These are phyloP conservation scores for Metschnikowia vanudenii DNA, from an alignment of 805 yeast species.

Conservation along the genomic window DNA sequence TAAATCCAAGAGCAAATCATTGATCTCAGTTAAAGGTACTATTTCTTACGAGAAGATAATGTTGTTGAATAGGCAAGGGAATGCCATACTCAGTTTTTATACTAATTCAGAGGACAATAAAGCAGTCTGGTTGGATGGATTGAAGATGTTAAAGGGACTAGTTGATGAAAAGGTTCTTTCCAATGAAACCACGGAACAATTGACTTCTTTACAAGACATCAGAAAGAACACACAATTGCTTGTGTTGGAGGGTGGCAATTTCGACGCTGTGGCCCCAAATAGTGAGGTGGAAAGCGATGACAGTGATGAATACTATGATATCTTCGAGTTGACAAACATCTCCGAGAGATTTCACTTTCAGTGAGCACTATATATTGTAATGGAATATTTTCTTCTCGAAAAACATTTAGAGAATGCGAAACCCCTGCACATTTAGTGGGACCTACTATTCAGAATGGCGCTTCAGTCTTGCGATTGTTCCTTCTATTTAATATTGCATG, in stretches of 20 bases:
- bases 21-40: constrained; percentile 57
- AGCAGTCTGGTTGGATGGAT: constrained; percentile 77
- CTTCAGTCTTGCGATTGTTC: too few species aligned
- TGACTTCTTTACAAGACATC: constrained; percentile 33
- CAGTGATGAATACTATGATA: constrained; percentile 30
- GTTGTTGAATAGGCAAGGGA: constrained; percentile 42
- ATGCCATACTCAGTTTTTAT: constrained; percentile 54
- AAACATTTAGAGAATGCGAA: too few species aligned
- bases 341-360: constrained; percentile 27
- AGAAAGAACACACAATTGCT: constrained; percentile 42
- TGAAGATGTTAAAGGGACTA: constrained; percentile 47
- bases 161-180: constrained; percentile 34
- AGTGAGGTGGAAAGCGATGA: constrained; percentile 21
- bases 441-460: too few species aligned
- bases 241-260: constrained; percentile 29
- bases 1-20: constrained; percentile 40
- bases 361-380: constrained; percentile 3
- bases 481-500: too few species aligned
- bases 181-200: constrained; percentile 36
- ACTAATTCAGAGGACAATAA: constrained; percentile 69
- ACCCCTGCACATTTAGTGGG: too few species aligned
- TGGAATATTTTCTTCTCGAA: neutral
- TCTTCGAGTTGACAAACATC: constrained; percentile 25
- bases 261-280: constrained; percentile 17
- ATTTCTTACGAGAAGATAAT: constrained; percentile 56